These are phyloP conservation scores for Tricholoma hemisulphureum DNA, from an alignment of 768 basidiomycete species.

Conservation along the genomic window DNA sequence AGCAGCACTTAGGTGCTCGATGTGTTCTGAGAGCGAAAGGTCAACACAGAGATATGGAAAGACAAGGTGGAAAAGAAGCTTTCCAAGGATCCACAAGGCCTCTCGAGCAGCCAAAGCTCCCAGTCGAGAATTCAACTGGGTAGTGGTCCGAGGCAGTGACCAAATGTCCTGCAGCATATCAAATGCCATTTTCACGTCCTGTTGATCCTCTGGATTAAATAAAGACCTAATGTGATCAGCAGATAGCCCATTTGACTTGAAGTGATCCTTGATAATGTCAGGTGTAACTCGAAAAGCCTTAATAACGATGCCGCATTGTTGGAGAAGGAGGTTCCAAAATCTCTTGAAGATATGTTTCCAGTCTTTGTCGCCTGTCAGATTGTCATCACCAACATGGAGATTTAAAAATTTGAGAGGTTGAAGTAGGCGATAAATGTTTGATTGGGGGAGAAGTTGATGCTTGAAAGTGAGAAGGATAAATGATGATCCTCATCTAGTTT, in stretches of 20 bases:
- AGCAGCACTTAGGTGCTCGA: slow-evolving; percentile 32
- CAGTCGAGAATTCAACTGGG: too few species aligned
- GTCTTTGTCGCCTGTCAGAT: slow-evolving; percentile 31
- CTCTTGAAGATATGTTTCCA: slow-evolving; percentile 32
- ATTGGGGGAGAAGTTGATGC: too few species aligned
- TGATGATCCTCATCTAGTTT: too few species aligned
- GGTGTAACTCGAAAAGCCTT: background rate
- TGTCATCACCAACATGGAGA: slow-evolving; percentile 27
- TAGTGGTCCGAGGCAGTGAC: too few species aligned
- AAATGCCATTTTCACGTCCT: too few species aligned
- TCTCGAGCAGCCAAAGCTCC: slow-evolving; percentile 14
- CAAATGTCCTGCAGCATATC: too few species aligned
- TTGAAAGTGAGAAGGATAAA: too few species aligned
- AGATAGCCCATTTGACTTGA: slow-evolving; percentile 13
- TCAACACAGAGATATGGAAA: slow-evolving; percentile 29
- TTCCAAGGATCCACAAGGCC: slow-evolving; percentile 21
- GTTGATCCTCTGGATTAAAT: slow-evolving; percentile 30
- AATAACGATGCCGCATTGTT: slow-evolving; percentile 17
- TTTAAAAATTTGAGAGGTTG: too few species aligned
- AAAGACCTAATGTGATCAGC: slow-evolving; percentile 20
- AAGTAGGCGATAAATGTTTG: too few species aligned
- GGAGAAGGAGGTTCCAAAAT: slow-evolving; percentile 22
- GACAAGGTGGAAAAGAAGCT: slow-evolving; percentile 22
- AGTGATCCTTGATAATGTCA: slow-evolving; percentile 9
- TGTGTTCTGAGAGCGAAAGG: slow-evolving; percentile 31